These are phyloP conservation scores for Paramecium caudatum DNA, from an alignment of 73 alveolate genomes.

Conservation along the genomic window DNA sequence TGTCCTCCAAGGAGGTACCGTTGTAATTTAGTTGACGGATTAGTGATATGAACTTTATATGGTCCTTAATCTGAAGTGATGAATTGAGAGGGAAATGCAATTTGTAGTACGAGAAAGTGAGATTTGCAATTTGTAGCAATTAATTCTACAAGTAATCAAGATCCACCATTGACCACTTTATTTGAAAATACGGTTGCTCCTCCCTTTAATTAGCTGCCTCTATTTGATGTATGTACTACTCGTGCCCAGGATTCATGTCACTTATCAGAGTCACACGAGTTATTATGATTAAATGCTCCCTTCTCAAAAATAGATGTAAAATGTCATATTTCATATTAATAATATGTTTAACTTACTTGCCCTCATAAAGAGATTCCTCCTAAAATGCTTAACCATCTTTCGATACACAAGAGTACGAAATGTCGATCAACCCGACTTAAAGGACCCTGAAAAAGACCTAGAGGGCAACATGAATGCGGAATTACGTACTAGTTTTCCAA, in stretches of 20 bases:
- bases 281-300: background rate
- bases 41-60: background rate
- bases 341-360: background rate
- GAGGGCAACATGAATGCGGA: constrained; percentile 20
- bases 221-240: background rate
- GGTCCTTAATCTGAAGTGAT: constrained; percentile 5
- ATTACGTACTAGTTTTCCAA: background rate
- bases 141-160: background rate
- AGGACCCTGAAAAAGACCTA: background rate
- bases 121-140: constrained; percentile 16
- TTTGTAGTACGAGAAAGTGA: constrained; percentile 30
- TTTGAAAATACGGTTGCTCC: background rate
- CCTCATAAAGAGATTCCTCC: background rate
- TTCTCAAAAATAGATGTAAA: background rate
- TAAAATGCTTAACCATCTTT: constrained; percentile 4
- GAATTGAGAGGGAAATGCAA: constrained; percentile 54
- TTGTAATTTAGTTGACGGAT: background rate
- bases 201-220: background rate
- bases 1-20: constrained; percentile 17
- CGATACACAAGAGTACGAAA: constrained; percentile 5
- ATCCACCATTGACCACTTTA: background rate
- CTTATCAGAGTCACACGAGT: background rate
- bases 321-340: background rate
- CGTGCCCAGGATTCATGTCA: background rate
- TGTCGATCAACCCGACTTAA: background rate